Percentiles rank a stretch among this genome's conserved stretches.
Evolutionary conservation across 805 yeast species (phyloP).

Genomic region (Candida dajiaensis): DNA sequence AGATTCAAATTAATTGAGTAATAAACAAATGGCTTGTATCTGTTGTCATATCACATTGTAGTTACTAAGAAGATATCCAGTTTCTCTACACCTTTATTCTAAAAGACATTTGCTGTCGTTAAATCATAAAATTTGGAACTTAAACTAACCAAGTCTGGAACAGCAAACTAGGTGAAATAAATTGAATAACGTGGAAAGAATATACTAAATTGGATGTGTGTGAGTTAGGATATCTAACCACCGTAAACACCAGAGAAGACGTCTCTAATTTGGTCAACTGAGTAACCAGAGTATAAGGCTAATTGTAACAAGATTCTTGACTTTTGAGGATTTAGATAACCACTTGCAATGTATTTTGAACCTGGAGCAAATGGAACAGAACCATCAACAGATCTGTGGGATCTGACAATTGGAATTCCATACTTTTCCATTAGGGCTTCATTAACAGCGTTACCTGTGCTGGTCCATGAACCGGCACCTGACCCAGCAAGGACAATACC

Average conservation of each 20-base stretch:
- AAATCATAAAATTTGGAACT: no score
- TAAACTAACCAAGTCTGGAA: no score
- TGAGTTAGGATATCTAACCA: constrained; percentile 14
- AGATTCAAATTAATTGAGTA: no score
- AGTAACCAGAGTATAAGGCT: constrained; percentile 35
- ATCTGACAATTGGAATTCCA: constrained; percentile 48
- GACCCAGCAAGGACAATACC: constrained; percentile 62
- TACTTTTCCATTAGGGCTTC: constrained; percentile 29
- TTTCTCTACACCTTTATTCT: no score
- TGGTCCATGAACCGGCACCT: constrained; percentile 56
- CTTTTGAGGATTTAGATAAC: constrained; percentile 61
- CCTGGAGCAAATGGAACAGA: constrained; percentile 49
- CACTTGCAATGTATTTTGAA: constrained; percentile 46
- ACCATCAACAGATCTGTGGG: constrained; percentile 63
- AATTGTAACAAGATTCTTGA: constrained; percentile 52
- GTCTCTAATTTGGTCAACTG: constrained; percentile 27
- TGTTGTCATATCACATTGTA: no score
- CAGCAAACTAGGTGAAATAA: no score
- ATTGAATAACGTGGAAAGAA: neutral
- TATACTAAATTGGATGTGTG: neutral
- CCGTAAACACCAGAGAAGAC: constrained; percentile 37
- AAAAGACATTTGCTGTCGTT: no score
- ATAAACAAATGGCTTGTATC: no score
- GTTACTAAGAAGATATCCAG: no score
- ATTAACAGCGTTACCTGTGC: constrained; percentile 40